Conservation (phyloP, 371 early-diverging fungal species). For the Mortierella sp. region DNA sequence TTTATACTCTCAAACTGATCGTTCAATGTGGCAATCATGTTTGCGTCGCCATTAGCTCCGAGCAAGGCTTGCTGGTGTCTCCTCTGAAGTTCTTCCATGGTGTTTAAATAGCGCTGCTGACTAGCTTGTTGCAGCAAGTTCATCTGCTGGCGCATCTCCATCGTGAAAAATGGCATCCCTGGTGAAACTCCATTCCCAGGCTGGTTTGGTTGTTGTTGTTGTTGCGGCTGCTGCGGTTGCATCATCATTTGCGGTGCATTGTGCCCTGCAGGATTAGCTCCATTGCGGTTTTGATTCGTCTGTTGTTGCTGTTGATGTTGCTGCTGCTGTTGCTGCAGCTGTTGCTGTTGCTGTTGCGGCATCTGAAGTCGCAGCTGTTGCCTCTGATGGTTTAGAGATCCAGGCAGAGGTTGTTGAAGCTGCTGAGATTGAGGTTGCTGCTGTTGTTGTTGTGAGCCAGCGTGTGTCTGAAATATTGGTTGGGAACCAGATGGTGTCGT, state of each 20-base stretch:
- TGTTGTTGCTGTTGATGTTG: slow-evolving; percentile 28
- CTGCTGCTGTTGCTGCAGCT: slow-evolving; percentile 19
- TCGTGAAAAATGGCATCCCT: slow-evolving; percentile 31
- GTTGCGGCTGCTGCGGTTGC: slow-evolving; percentile 30
- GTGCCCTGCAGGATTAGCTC: slow-evolving; percentile 18
- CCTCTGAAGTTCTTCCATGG: slow-evolving; percentile 46
- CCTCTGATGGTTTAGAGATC: slow-evolving; percentile 18
- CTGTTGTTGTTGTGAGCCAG: slow-evolving; percentile 15
- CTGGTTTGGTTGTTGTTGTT: not conserved
- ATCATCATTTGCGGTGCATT: slow-evolving; percentile 26
- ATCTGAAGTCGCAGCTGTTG: slow-evolving; percentile 33
- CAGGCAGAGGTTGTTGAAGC: slow-evolving; percentile 23
- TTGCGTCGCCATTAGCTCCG: slow-evolving; percentile 43
- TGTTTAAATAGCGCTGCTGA: slow-evolving; percentile 28
- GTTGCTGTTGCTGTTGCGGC: slow-evolving; percentile 21
- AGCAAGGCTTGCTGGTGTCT: slow-evolving; percentile 44
- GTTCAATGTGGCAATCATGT: slow-evolving; percentile 37
- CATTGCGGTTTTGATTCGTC: slow-evolving; percentile 35
- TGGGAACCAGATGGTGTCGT: slow-evolving; percentile 7
- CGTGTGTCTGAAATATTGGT: slow-evolving; percentile 7
- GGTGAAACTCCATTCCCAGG: slow-evolving; percentile 15
- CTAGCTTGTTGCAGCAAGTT: slow-evolving; percentile 31
- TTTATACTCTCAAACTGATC: slow-evolving; percentile 53
- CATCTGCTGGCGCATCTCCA: slow-evolving; percentile 48
- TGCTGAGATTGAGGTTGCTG: slow-evolving; percentile 10